Base-by-base conservation (phyloP, 2,329 filamentous ascomycete species). In the Hypoxylon sp. region DNA sequence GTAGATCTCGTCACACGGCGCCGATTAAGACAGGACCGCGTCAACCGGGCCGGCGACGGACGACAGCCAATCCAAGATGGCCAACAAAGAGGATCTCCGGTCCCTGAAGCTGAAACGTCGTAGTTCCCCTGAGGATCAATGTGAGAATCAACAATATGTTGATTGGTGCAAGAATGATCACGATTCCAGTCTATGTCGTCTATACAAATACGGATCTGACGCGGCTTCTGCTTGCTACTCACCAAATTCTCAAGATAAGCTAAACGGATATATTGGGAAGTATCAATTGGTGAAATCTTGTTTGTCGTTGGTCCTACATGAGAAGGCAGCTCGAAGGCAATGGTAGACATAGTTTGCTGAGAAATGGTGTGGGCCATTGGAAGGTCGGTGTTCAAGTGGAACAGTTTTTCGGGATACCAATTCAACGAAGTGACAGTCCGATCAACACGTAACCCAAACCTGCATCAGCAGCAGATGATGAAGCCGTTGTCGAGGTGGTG, bases 61-160 rank as follows among this genome's bases (percentile, higher is more conserved):
- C 71, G 14, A 70, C 61, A 56, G 57, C 73, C 56, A 76, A 59
- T 60, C 73, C 72, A 11, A 73, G 61, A 8, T 69, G 46, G 58
- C 71, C 71, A 67, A 73, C 73, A 49, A 70, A 70, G 52, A 76
- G 24, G 50, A 77, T 74, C 45, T 65, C 61, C 40, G 73, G 71
- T 59, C 70, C 72, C 64, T 75, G 74, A 49, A 74, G 65, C 52
- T 71, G 73, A 65, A 72, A 70, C 57, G 65, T 71, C 30, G 73
- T 66, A 40, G 68, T 57, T 64, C 72, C 76, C 68, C 73, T 70
- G 46, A 73, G 56, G 26, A 76, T 72, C 55, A 75, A 64, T 66
- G 71, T 64, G 26, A 73, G 53, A 28, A 75, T 72, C 61, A 74
- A 60, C 62, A 75, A 51, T 28, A 63, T 65, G 58, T 72, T 76